phyloP scores from a whole-genome alignment of 2,329 filamentous ascomycete genomes.

The Pestalotiopsis sp. region DNA sequence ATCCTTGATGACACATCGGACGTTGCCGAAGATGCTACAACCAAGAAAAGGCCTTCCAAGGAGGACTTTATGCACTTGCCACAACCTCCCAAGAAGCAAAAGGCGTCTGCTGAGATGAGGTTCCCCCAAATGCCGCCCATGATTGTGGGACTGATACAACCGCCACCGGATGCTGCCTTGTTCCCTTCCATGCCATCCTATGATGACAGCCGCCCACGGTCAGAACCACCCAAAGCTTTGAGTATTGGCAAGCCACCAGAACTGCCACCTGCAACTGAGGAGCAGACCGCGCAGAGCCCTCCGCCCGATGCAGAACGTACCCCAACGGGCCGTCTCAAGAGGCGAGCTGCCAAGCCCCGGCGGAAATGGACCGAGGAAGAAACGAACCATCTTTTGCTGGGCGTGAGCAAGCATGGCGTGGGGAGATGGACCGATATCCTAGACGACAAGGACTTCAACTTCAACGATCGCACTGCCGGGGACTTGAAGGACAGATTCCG shows the following conservation, averaged over 20 bases:
- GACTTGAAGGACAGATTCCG: slow-evolving; percentile 69
- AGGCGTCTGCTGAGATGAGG: slow-evolving; percentile 53
- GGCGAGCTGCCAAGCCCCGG: slow-evolving; percentile 58
- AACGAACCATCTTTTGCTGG: slow-evolving; percentile 62
- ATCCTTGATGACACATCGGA: slow-evolving; percentile 48
- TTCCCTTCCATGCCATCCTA: slow-evolving; percentile 65
- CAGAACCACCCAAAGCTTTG: slow-evolving; percentile 45
- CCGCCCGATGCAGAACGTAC: slow-evolving; percentile 30
- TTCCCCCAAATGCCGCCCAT: slow-evolving; percentile 60
- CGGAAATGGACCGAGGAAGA: slow-evolving; percentile 68
- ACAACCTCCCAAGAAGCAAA: slow-evolving; percentile 66
- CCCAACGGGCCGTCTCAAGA: slow-evolving; percentile 45
- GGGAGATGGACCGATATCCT: slow-evolving; percentile 68
- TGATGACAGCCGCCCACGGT: slow-evolving; percentile 41
- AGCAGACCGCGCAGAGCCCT: slow-evolving; percentile 27
- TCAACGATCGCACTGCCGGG: slow-evolving; percentile 62
- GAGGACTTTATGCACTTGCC: slow-evolving; percentile 67
- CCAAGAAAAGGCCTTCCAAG: slow-evolving; percentile 60
- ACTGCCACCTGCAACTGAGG: slow-evolving; percentile 23
- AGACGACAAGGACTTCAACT: slow-evolving; percentile 60
- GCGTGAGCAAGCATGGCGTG: slow-evolving; percentile 63
- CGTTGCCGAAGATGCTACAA: slow-evolving; percentile 43
- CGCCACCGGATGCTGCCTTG: slow-evolving; percentile 57
- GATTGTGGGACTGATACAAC: slow-evolving; percentile 65
- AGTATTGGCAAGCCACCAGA: slow-evolving; percentile 33